phyloP scores from a whole-genome alignment of 2,329 filamentous ascomycete genomes.

The Rachicladosporium sp. region DNA sequence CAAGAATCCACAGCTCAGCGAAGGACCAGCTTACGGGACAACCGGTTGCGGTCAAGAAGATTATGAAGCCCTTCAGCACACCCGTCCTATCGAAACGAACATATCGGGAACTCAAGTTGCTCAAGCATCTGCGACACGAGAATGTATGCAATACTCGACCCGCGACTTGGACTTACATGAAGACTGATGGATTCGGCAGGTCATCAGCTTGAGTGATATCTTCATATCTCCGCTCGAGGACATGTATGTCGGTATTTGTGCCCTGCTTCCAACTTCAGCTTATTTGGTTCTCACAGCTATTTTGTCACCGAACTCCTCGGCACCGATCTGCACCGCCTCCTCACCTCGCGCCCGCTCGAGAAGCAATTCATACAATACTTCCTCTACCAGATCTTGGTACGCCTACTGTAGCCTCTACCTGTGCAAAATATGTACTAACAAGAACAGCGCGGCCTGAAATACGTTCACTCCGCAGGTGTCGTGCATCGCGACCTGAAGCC shows the following conservation, averaged over 20 bases:
- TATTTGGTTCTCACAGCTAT: constrained; percentile 49
- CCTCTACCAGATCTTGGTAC: constrained; percentile 93
- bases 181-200: constrained; percentile 30
- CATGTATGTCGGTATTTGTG: constrained; percentile 50
- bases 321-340: constrained; percentile 86
- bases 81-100: constrained; percentile 94
- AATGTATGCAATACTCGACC: constrained; percentile 48
- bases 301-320: constrained; percentile 96
- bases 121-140: constrained; percentile 94
- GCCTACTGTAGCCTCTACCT: constrained; percentile 20
- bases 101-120: constrained; percentile 90
- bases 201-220: constrained; percentile 97
- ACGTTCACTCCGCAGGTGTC: constrained; percentile 95
- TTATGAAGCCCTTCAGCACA: constrained; percentile 99
- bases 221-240: constrained; percentile 98
- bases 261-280: constrained; percentile 16
- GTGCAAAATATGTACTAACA: background rate
- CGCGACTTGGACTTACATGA: background rate
- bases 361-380: constrained; percentile 99
- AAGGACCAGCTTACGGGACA: constrained; percentile 95
- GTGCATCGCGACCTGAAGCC: constrained; percentile 97
- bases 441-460: constrained; percentile 81
- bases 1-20: constrained; percentile 56
- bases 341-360: constrained; percentile 90
- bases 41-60: constrained; percentile 98